A percentile compares a stretch with the other conserved stretches of the same genome.
phyloP scores from a whole-genome alignment of 352 stramenopile species.

The Blastocystis sp. region DNA sequence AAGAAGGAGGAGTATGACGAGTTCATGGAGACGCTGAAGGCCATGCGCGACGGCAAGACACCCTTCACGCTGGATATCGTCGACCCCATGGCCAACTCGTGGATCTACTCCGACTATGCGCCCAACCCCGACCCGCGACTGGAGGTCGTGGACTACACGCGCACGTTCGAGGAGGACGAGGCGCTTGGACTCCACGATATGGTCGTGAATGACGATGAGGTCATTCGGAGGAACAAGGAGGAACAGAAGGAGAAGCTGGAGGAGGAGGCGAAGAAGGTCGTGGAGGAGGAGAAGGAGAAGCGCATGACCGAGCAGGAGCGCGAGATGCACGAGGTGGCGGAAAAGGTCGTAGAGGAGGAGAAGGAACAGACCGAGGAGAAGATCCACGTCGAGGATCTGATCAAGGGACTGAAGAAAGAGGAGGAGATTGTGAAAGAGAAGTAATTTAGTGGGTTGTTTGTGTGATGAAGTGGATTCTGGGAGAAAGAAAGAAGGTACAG shows the following conservation, averaged over 20 bases:
- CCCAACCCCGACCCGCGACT: constrained; percentile 31
- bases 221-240: not conserved
- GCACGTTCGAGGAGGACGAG: constrained; percentile 78
- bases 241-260: constrained; percentile 21
- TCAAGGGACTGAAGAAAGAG: not conserved
- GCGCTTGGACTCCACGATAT: constrained; percentile 81
- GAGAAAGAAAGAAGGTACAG: not conserved
- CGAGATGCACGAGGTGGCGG: not conserved
- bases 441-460: not conserved
- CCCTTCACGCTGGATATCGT: constrained; percentile 77
- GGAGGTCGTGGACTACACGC: constrained; percentile 71
- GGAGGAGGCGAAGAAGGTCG: constrained; percentile 18
- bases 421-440: not conserved
- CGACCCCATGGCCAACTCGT: constrained; percentile 79
- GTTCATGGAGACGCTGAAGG: constrained; percentile 63
- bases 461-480: not conserved
- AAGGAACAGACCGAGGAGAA: not conserved
- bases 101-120: constrained; percentile 67
- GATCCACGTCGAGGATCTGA: not conserved
- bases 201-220: constrained; percentile 72
- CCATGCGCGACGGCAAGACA: constrained; percentile 62
- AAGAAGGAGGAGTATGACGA: constrained; percentile 38
- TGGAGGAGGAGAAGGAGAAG: constrained; percentile 46
- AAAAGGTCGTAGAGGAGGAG: not conserved
- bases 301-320: too few relatives aligned